A percentile compares a stretch with the other conserved stretches of the same genome.
Conservation (phyloP, 495 filamentous ascomycete genomes). For the Neurospora pannonica region DNA sequence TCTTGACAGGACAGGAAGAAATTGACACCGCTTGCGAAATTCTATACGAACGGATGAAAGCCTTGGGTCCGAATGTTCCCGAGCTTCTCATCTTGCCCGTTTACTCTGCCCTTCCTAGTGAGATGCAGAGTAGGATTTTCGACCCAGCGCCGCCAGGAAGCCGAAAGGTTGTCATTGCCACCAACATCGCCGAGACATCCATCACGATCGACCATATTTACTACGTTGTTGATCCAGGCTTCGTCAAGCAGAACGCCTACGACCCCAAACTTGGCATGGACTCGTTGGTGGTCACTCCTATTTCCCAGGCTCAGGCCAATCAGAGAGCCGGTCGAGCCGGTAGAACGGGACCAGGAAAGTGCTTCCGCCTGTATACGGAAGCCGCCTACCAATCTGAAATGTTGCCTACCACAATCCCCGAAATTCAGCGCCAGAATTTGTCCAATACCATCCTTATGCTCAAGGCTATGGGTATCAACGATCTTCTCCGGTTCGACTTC, state of each 20-base stretch:
- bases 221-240: slow-evolving; percentile 95
- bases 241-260: slow-evolving; percentile 96
- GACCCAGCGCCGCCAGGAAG: slow-evolving; percentile 83
- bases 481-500: slow-evolving; percentile 94
- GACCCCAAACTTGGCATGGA: slow-evolving; percentile 98
- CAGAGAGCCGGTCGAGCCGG: slow-evolving; percentile 90
- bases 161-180: slow-evolving; percentile 94
- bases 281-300: slow-evolving; percentile 84
- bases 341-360: slow-evolving; percentile 91
- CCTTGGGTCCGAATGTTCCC: slow-evolving; percentile 78
- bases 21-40: slow-evolving; percentile 94
- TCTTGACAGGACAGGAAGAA: slow-evolving; percentile 95
- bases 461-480: slow-evolving; percentile 99
- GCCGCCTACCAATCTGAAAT: slow-evolving; percentile 94
- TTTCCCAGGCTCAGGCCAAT: slow-evolving; percentile 94
- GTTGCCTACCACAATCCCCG: slow-evolving; percentile 89
- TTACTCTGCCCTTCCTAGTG: slow-evolving; percentile 83
- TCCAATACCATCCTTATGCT: slow-evolving; percentile 93
- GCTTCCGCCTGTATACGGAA: slow-evolving; percentile 93
- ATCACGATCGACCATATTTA: slow-evolving; percentile 97
- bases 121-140: slow-evolving; percentile 92
- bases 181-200: slow-evolving; percentile 96
- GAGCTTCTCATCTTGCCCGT: slow-evolving; percentile 91
- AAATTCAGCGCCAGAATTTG: slow-evolving; percentile 96
- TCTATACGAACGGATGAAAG: slow-evolving; percentile 92